These are phyloP conservation scores for Didymella pinodella DNA, from an alignment of 2,329 filamentous ascomycete species.

Conservation along the genomic window DNA sequence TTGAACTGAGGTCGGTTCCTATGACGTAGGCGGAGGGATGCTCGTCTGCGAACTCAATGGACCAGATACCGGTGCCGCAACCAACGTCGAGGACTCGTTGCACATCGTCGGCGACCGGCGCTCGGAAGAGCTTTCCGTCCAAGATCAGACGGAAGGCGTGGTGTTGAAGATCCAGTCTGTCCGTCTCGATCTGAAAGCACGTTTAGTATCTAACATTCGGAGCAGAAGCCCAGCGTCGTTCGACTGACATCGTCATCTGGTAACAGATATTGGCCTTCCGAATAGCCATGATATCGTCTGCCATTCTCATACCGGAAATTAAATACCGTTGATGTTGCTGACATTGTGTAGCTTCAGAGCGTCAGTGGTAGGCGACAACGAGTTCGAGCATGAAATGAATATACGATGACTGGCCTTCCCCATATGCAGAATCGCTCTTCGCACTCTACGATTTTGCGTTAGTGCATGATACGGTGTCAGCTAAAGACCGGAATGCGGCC, in stretches of 20 bases:
- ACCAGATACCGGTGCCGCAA: slow-evolving; percentile 47
- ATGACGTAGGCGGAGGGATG: slow-evolving; percentile 45
- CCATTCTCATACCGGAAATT: slow-evolving; percentile 44
- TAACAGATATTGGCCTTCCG: slow-evolving; percentile 42
- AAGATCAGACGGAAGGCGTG: slow-evolving; percentile 46
- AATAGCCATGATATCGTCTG: slow-evolving; percentile 43
- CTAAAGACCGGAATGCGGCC: background rate
- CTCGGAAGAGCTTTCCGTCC: slow-evolving; percentile 41
- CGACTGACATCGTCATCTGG: slow-evolving; percentile 44
- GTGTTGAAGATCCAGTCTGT: slow-evolving; percentile 45
- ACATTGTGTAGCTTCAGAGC: slow-evolving; percentile 38
- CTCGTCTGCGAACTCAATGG: slow-evolving; percentile 43
- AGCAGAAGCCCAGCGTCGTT: no score
- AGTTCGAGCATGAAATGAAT: background rate
- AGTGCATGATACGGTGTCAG: background rate
- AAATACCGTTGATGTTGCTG: slow-evolving; percentile 42
- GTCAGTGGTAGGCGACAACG: background rate
- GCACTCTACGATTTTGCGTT: slow-evolving; percentile 27
- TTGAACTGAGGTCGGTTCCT: slow-evolving; percentile 47
- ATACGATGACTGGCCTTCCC: slow-evolving; percentile 35
- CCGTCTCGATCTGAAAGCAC: slow-evolving; percentile 34
- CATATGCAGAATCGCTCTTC: slow-evolving; percentile 41
- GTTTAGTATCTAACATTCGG: no score
- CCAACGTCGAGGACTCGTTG: slow-evolving; percentile 46
- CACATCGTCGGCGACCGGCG: slow-evolving; percentile 37